Conservation (phyloP, 306 rosid species). For the Prinsepia uniflora region DNA sequence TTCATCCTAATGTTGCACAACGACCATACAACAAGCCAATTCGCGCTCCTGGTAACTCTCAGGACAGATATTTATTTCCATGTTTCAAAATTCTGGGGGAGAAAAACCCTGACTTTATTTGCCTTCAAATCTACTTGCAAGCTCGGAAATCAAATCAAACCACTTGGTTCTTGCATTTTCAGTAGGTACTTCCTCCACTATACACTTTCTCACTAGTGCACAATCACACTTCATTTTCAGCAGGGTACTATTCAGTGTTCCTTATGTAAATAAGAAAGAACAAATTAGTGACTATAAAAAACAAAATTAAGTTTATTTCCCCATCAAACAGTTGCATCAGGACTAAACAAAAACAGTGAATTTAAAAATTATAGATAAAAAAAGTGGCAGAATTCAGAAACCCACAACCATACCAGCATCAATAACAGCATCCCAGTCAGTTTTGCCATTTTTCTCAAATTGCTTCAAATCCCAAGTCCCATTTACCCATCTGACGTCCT, state of each 20-base stretch:
- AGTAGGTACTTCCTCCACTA: not conserved
- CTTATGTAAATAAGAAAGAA: not conserved
- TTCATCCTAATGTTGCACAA: too few species aligned
- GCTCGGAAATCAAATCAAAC: not conserved
- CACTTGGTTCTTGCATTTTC: not conserved
- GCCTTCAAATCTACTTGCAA: not conserved
- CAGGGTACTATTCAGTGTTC: not conserved
- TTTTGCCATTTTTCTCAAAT: constrained; percentile 64
- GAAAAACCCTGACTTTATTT: too few species aligned
- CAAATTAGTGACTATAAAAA: not conserved
- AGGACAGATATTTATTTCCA: not conserved
- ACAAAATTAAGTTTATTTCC: not conserved
- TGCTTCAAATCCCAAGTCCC: constrained; percentile 98
- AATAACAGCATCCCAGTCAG: constrained; percentile 95
- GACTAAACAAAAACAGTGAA: too few species aligned
- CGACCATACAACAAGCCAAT: not conserved
- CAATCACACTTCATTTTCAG: not conserved
- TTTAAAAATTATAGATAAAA: too few species aligned
- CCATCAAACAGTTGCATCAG: too few species aligned
- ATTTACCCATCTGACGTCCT: constrained; percentile 65
- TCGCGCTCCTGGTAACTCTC: not conserved
- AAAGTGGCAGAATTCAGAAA: not conserved
- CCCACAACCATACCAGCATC: constrained; percentile 70
- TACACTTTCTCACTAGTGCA: not conserved
- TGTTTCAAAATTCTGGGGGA: not conserved